Evolutionary conservation across 768 basidiomycete genomes (phyloP).

Genomic region (Cyclocybe cylindracea): DNA sequence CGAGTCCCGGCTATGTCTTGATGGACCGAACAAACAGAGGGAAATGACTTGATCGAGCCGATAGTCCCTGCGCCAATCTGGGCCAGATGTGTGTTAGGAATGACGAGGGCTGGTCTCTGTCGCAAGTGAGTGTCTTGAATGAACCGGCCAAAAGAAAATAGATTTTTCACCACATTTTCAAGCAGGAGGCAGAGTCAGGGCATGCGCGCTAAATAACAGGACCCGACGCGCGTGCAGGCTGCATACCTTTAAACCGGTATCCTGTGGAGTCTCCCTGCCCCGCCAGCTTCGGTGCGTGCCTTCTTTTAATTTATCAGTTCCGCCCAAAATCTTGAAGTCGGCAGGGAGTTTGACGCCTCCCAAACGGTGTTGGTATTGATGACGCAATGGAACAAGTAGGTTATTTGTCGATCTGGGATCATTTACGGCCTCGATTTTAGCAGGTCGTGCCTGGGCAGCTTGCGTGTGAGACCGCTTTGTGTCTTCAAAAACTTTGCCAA

Average conservation of each 20-base stretch:
- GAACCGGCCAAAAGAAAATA: constrained; percentile 40
- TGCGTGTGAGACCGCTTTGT: too few species aligned
- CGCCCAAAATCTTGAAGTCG: too few species aligned
- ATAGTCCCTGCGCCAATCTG: constrained; percentile 34
- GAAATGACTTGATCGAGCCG: constrained; percentile 29
- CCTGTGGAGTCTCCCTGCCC: constrained; percentile 17
- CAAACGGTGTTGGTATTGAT: not conserved
- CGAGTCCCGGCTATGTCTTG: constrained; percentile 26
- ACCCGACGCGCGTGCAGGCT: constrained; percentile 23
- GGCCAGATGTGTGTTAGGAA: constrained; percentile 26
- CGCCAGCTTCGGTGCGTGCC: not conserved
- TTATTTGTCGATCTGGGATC: constrained; percentile 3
- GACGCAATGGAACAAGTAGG: constrained; percentile 22
- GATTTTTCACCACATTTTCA: constrained; percentile 40
- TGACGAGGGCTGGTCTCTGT: constrained; percentile 22
- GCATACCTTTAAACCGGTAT: constrained; percentile 29
- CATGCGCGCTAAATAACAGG: too few species aligned
- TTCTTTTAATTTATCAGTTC: not conserved
- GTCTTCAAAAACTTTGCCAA: constrained; percentile 29
- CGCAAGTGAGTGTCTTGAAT: constrained; percentile 36
- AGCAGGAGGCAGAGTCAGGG: constrained; percentile 46
- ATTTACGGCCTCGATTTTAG: constrained; percentile 30
- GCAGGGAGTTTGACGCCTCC: constrained; percentile 13
- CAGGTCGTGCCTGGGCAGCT: constrained; percentile 32
- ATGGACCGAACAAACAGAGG: constrained; percentile 24